phyloP scores from a whole-genome alignment of 1,139 yeast species.

The Zygotorulaspora mrakii region DNA sequence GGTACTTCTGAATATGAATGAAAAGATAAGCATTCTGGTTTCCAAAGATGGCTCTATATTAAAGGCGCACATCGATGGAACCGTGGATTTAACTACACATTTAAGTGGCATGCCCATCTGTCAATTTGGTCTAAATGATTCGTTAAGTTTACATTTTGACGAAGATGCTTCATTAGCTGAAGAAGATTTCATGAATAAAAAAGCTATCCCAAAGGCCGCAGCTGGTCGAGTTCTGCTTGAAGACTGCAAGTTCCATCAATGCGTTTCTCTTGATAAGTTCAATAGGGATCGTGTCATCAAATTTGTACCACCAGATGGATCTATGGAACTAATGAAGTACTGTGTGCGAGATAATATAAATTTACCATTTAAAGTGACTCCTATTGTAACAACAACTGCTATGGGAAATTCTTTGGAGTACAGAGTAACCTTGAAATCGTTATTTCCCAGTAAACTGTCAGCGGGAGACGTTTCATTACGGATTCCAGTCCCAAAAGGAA shows the following conservation, averaged over 20 bases:
- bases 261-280: slow-evolving; percentile 69
- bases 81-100: slow-evolving; percentile 66
- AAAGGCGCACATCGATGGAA: slow-evolving; percentile 74
- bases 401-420: slow-evolving; percentile 53
- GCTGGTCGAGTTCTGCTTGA: slow-evolving; percentile 56
- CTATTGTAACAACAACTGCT: slow-evolving; percentile 48
- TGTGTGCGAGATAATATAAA: slow-evolving; percentile 55
- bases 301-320: slow-evolving; percentile 90
- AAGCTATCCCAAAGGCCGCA: slow-evolving; percentile 41
- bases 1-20: slow-evolving; percentile 71
- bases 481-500: slow-evolving; percentile 70
- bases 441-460: slow-evolving; percentile 55
- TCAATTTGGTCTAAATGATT: slow-evolving; percentile 57
- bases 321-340: slow-evolving; percentile 83
- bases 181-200: slow-evolving; percentile 39
- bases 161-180: slow-evolving; percentile 45
- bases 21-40: slow-evolving; percentile 66
- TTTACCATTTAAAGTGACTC: slow-evolving; percentile 70
- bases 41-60: slow-evolving; percentile 57
- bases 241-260: slow-evolving; percentile 86
- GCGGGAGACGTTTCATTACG: slow-evolving; percentile 63
- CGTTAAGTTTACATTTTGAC: slow-evolving; percentile 25
- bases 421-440: slow-evolving; percentile 58
- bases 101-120: slow-evolving; percentile 74
- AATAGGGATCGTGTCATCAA: slow-evolving; percentile 64